A percentile compares a stretch with the other conserved stretches of the same genome.
Evolutionary conservation across 805 yeast genomes (phyloP).

Genomic region (Barnettozyma salicaria): DNA sequence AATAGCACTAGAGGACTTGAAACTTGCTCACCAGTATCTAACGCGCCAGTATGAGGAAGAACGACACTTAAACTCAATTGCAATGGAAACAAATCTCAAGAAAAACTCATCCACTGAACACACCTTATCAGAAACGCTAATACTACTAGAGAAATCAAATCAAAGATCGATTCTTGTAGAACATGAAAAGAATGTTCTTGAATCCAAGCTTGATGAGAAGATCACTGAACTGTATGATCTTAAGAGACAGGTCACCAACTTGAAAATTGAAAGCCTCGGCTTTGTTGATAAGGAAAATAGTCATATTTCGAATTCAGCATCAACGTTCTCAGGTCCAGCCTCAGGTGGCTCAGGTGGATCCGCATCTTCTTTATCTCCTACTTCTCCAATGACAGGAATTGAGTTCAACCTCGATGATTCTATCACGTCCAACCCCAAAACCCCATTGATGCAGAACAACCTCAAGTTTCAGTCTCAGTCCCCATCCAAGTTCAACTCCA

Average conservation of each 20-base stretch:
- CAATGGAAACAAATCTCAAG: constrained; percentile 47
- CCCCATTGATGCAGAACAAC: constrained; percentile 20
- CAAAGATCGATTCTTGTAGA: constrained; percentile 32
- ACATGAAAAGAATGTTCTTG: constrained; percentile 31
- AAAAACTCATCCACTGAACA: constrained; percentile 48
- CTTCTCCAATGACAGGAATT: constrained; percentile 23
- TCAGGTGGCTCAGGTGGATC: constrained; percentile 3
- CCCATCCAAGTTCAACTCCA: constrained; percentile 29
- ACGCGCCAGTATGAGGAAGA: constrained; percentile 65
- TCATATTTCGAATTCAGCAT: background rate
- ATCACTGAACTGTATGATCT: constrained; percentile 38
- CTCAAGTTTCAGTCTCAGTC: constrained; percentile 15
- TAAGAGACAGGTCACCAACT: constrained; percentile 38
- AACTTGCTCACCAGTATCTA: constrained; percentile 64
- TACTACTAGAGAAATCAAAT: constrained; percentile 32
- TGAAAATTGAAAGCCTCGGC: constrained; percentile 28
- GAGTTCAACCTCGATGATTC: constrained; percentile 13
- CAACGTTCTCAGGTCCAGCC: constrained; percentile 13
- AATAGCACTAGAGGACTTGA: constrained; percentile 62
- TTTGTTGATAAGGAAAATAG: constrained; percentile 15
- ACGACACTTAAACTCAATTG: constrained; percentile 45
- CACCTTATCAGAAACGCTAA: constrained; percentile 37
- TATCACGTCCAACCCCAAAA: constrained; percentile 16
- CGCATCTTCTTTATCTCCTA: constrained; percentile 1
- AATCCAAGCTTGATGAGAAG: constrained; percentile 26